A percentile compares a stretch with the other conserved stretches of the same genome.
These are phyloP conservation scores for sweet orange (Citrus sinensis) DNA, from an alignment of 345 rosid genomes.

Conservation along the genomic window DVS_A1.0 CM039164.1:15949001-15949500, in stretches of 20 bases:
- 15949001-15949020: too few species aligned
- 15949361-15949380: constrained; percentile 92
- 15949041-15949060: background rate
- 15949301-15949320: constrained; percentile 97
- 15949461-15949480: constrained; percentile 90
- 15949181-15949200: constrained; percentile 10
- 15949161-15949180: constrained; percentile 15
- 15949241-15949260: constrained; percentile 30
- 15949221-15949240: constrained; percentile 12
- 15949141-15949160: constrained; percentile 52
- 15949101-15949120: background rate
- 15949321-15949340: constrained; percentile 87
- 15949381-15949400: constrained; percentile 90
- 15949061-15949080: background rate
- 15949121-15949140: constrained; percentile 46
- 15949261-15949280: constrained; percentile 47
- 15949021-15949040: too few species aligned
- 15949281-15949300: constrained; percentile 84
- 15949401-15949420: constrained; percentile 84
- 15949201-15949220: constrained; percentile 4
- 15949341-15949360: constrained; percentile 97
- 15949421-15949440: constrained; percentile 89
- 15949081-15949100: constrained; percentile 1
- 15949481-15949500: constrained; percentile 91
- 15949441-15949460: constrained; percentile 95